Base-by-base conservation (phyloP, 2,329 filamentous ascomycete species). In the Coleophoma cylindrospora region DNA sequence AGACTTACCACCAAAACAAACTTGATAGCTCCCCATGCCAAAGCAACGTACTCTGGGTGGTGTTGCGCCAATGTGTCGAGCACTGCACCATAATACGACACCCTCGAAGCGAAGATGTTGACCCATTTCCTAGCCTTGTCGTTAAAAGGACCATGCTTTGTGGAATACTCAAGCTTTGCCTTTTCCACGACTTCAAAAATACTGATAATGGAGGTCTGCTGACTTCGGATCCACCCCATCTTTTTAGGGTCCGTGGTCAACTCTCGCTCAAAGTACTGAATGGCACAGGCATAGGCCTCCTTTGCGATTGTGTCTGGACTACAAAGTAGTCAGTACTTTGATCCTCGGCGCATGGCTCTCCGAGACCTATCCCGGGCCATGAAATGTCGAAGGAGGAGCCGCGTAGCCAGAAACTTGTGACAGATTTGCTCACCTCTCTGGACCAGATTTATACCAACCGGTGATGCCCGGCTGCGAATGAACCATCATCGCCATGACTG, bases 1-100 rank as follows among this genome's bases (percentile, higher is more conserved):
- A 47, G 17, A 7, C 50, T 51, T 53, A 60, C 59, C 17, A 49
- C 27, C 4, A 61, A 51, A 1, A 61, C n/a, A 36, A 59, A 58
- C 40, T 61, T 60, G 21, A 60, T 51, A 9, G 53, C 43, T 1
- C 58, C 57, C 55, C 57, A 62, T 3, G 50, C 54, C 44, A 60
- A 40, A 9, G 57, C 51, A 11, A 54, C 53, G 21, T 58, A 52
- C 48, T 61, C 58, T 3, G 58, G 59, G 33, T 62, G 50, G 41
- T 62, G 58, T 48, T 62, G 58, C 3, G 48, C 50, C 5, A 62
- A 33, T 12, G 57, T 55, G 34, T 62, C 58, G 3, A 62, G 21
- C 3, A 58, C 48, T 9, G 40, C 27, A 17, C 52, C 46, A 48
- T 58, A 60, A 40, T 57, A 54, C 22, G 37, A 46, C 21, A 57